Percentiles rank a stretch among this genome's conserved stretches.
Evolutionary conservation across 108 stramenopile species (phyloP).

Genomic region (Chaetoceros muelleri): DNA sequence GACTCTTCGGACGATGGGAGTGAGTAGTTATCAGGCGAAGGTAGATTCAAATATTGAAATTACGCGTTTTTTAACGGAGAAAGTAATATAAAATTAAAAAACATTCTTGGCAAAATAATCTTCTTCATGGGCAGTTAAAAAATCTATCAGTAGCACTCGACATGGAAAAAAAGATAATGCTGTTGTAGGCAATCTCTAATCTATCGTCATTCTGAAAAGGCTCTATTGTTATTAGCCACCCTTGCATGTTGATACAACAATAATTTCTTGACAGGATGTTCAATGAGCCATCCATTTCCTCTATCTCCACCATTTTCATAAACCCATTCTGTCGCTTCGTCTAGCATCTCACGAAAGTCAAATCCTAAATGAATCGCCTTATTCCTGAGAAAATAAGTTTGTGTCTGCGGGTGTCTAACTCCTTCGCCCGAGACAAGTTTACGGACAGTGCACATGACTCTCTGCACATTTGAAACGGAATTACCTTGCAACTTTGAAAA

Average conservation of each 20-base stretch:
- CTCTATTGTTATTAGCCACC: neutral
- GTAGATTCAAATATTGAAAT: too few species aligned
- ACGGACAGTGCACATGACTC: neutral
- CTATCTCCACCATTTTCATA: neutral
- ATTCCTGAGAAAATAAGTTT: neutral
- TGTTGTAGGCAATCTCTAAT: too few species aligned
- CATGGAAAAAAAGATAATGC: too few species aligned
- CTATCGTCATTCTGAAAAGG: too few species aligned
- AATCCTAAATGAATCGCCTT: neutral
- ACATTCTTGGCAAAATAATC: too few species aligned
- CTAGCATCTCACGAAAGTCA: neutral
- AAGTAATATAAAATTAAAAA: too few species aligned
- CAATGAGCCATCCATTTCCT: neutral
- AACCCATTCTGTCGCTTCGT: neutral
- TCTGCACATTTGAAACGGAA: neutral
- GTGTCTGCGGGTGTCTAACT: neutral
- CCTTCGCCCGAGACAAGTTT: neutral
- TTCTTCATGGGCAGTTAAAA: too few species aligned
- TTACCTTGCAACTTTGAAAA: neutral
- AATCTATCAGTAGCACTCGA: too few species aligned
- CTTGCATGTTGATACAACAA: neutral
- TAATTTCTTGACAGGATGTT: neutral
- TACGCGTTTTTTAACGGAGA: too few species aligned
- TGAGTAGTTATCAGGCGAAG: too few species aligned
- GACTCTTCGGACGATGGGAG: conserved; percentile 21